A percentile compares a stretch with the other conserved stretches of the same genome.
phyloP scores from a whole-genome alignment of 208 protist species.

The Leishmania tropica region DNA sequence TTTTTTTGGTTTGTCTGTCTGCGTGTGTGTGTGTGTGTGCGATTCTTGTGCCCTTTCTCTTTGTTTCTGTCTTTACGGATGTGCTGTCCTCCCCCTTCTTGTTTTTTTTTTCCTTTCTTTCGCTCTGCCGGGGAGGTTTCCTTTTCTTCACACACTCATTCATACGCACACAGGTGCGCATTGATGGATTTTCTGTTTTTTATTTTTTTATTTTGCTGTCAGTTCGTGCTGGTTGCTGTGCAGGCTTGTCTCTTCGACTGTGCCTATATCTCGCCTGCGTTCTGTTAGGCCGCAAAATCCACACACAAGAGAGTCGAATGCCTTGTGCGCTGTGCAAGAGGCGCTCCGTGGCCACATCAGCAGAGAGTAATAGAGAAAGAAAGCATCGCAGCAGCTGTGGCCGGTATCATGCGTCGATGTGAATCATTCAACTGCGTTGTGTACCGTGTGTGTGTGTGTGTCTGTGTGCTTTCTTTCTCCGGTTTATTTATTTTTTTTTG shows the following conservation, averaged over 20 bases:
- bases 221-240: constrained; percentile 4
- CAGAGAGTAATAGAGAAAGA: background rate
- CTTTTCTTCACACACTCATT: background rate
- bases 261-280: background rate
- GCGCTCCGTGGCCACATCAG: background rate
- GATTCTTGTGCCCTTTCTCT: background rate
- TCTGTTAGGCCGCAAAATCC: background rate
- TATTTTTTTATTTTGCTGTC: background rate
- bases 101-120: constrained; percentile 1
- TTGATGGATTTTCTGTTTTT: background rate
- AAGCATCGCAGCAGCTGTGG: background rate
- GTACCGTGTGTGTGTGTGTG: background rate
- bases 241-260: background rate
- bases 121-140: no score
- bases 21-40: background rate
- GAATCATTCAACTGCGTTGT: background rate
- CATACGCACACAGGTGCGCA: background rate
- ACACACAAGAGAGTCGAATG: background rate
- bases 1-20: background rate
- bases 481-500: constrained; percentile 2
- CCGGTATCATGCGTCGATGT: background rate
- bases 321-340: background rate
- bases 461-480: background rate
- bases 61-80: no score
- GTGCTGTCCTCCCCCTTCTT: background rate